Percentiles rank a stretch among this genome's conserved stretches.
These are phyloP conservation scores for Ciborinia camelliae DNA, from an alignment of 2,329 filamentous ascomycete species.

Conservation along the genomic window DNA sequence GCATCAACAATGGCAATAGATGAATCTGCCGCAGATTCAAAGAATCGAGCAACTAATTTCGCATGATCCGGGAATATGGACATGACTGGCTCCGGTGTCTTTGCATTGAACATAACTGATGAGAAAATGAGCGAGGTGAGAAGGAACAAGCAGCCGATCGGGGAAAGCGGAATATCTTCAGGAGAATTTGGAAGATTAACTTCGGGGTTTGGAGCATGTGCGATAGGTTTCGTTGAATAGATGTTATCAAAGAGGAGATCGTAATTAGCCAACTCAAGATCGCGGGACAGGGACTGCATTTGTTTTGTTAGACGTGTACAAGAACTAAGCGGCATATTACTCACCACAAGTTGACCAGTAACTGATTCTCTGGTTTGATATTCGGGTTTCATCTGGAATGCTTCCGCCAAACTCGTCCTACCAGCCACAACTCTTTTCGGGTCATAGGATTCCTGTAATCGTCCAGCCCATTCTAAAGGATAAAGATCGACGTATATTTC, in stretches of 20 bases:
- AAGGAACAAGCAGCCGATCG: slow-evolving; percentile 56
- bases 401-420: slow-evolving; percentile 57
- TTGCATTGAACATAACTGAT: slow-evolving; percentile 56
- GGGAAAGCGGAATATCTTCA: slow-evolving; percentile 55
- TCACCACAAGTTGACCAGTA: slow-evolving; percentile 68
- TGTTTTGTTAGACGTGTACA: too few relatives aligned
- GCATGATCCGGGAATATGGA: slow-evolving; percentile 60
- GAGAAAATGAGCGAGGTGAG: slow-evolving; percentile 62
- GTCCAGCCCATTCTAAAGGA: slow-evolving; percentile 57
- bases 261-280: slow-evolving; percentile 51
- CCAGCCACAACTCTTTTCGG: slow-evolving; percentile 62
- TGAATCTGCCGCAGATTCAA: slow-evolving; percentile 48
- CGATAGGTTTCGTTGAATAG: slow-evolving; percentile 41
- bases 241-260: slow-evolving; percentile 47
- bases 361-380: slow-evolving; percentile 61
- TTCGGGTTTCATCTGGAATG: slow-evolving; percentile 61
- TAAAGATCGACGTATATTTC: slow-evolving; percentile 68
- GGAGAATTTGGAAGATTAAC: slow-evolving; percentile 47
- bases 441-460: slow-evolving; percentile 65
- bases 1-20: slow-evolving; percentile 53
- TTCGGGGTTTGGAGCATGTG: slow-evolving; percentile 42
- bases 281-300: slow-evolving; percentile 50
- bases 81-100: slow-evolving; percentile 51
- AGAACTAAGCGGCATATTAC: slow-evolving; percentile 35
- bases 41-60: slow-evolving; percentile 51